phyloP scores from a whole-genome alignment of 306 rosid species.

The Lathyrus sativus region DNA sequence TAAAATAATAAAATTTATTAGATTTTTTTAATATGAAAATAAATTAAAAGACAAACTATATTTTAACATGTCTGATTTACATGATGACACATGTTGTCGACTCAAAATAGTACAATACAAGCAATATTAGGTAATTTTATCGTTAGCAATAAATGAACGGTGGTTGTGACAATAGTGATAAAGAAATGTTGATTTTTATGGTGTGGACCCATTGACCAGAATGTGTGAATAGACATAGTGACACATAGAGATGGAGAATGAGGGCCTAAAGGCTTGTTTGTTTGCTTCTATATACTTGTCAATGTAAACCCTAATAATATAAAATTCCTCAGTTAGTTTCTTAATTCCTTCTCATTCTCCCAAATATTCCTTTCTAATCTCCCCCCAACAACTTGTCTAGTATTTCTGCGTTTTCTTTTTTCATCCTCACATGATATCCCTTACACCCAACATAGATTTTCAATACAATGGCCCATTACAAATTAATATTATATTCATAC shows the following conservation, averaged over 20 bases:
- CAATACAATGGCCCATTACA: constrained; percentile 29
- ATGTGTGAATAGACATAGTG: constrained; percentile 39
- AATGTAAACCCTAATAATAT: constrained; percentile 46
- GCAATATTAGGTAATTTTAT: constrained; percentile 33
- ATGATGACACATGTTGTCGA: neutral
- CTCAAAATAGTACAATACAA: neutral
- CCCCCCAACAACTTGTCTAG: constrained; percentile 52
- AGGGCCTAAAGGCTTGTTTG: constrained; percentile 66
- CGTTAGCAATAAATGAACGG: constrained; percentile 41
- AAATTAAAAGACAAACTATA: too few species aligned
- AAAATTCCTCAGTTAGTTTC: constrained; percentile 46
- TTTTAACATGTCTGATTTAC: too few species aligned
- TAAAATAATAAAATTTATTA: too few species aligned
- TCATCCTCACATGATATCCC: constrained; percentile 43
- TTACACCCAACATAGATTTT: constrained; percentile 30
- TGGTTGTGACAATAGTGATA: constrained; percentile 59
- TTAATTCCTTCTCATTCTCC: constrained; percentile 66
- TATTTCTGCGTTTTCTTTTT: constrained; percentile 42
- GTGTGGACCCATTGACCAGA: constrained; percentile 79
- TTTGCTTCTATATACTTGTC: constrained; percentile 65
- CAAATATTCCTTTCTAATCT: constrained; percentile 65
- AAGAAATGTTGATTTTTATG: constrained; percentile 47
- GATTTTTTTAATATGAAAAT: too few species aligned
- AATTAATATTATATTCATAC: neutral
- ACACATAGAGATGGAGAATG: constrained; percentile 35